Conservation (phyloP, 2,329 filamentous ascomycete genomes). For the Emydomyces testavorans region DNA sequence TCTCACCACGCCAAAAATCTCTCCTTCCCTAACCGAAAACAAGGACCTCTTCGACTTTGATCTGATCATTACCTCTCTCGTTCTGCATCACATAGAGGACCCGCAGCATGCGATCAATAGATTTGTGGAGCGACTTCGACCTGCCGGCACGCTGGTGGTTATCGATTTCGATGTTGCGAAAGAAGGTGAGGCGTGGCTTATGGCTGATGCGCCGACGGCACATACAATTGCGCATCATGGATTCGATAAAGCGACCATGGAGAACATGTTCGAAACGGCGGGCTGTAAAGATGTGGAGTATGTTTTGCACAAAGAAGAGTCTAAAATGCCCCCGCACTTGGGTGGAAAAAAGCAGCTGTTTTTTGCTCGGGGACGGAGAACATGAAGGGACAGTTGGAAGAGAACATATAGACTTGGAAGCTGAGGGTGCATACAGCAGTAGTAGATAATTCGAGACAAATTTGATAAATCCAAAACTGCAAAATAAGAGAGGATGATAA, state of each 20-base stretch:
- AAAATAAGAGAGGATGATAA: background rate
- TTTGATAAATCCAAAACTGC: background rate
- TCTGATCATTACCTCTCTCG: slow-evolving; percentile 13
- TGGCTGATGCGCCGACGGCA: slow-evolving; percentile 1
- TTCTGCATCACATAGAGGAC: slow-evolving; percentile 16
- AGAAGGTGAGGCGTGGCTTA: background rate
- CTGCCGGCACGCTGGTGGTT: slow-evolving; percentile 13
- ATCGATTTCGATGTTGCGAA: slow-evolving; percentile 14
- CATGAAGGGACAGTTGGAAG: background rate
- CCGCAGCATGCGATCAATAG: slow-evolving; percentile 7
- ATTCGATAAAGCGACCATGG: slow-evolving; percentile 12
- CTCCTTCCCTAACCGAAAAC: background rate
- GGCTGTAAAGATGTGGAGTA: slow-evolving; percentile 9
- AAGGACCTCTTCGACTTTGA: slow-evolving; percentile 17
- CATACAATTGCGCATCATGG: slow-evolving; percentile 15
- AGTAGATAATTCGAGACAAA: background rate
- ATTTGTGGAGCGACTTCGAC: slow-evolving; percentile 13
- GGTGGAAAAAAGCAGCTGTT: slow-evolving; percentile 13
- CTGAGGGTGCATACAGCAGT: background rate
- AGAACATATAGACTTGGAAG: no score
- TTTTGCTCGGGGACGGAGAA: slow-evolving; percentile 15
- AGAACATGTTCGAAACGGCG: slow-evolving; percentile 3
- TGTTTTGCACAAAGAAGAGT: slow-evolving; percentile 12
- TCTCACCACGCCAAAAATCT: slow-evolving; percentile 2
- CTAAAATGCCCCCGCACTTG: slow-evolving; percentile 6